Conservation (phyloP, 2,329 filamentous ascomycete genomes). For the Orbilia quercus region DNA sequence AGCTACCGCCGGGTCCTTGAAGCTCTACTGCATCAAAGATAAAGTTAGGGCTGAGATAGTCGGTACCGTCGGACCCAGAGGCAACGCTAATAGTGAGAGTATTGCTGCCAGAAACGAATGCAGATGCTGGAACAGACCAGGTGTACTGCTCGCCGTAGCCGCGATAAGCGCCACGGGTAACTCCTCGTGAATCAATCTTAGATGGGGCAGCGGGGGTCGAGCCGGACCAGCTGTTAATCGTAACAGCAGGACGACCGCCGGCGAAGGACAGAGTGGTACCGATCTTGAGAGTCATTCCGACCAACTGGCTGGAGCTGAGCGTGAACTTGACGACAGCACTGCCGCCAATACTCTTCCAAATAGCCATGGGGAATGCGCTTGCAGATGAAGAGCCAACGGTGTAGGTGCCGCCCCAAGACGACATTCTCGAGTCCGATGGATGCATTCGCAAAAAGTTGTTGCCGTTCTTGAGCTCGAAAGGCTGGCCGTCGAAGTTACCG, state of each 20-base stretch:
- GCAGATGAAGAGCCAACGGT: slow-evolving; percentile 70
- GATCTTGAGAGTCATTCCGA: slow-evolving; percentile 70
- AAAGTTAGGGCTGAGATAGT: slow-evolving; percentile 70
- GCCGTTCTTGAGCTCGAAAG: slow-evolving; percentile 74
- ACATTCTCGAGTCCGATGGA: slow-evolving; percentile 74
- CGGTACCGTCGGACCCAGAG: slow-evolving; percentile 70
- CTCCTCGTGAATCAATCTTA: slow-evolving; percentile 73
- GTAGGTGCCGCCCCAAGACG: slow-evolving; percentile 72
- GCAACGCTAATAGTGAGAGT: slow-evolving; percentile 72
- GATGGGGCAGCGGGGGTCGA: slow-evolving; percentile 65
- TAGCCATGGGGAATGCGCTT: slow-evolving; percentile 73
- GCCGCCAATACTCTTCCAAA: slow-evolving; percentile 67
- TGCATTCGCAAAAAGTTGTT: slow-evolving; percentile 76
- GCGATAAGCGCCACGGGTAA: slow-evolving; percentile 74
- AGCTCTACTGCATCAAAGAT: slow-evolving; percentile 55
- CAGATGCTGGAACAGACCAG: slow-evolving; percentile 71
- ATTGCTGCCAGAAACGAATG: slow-evolving; percentile 71
- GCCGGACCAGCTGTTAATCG: slow-evolving; percentile 69
- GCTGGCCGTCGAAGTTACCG: slow-evolving; percentile 74
- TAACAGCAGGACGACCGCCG: slow-evolving; percentile 70
- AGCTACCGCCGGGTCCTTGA: slow-evolving; percentile 29
- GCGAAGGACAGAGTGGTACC: slow-evolving; percentile 74
- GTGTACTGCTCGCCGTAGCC: slow-evolving; percentile 74
- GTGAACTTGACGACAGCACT: slow-evolving; percentile 48
- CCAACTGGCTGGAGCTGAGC: slow-evolving; percentile 44